Evolutionary conservation across 1,284 basidiomycete genomes (phyloP).

Genomic region (Ganoderma lucidum): DNA sequence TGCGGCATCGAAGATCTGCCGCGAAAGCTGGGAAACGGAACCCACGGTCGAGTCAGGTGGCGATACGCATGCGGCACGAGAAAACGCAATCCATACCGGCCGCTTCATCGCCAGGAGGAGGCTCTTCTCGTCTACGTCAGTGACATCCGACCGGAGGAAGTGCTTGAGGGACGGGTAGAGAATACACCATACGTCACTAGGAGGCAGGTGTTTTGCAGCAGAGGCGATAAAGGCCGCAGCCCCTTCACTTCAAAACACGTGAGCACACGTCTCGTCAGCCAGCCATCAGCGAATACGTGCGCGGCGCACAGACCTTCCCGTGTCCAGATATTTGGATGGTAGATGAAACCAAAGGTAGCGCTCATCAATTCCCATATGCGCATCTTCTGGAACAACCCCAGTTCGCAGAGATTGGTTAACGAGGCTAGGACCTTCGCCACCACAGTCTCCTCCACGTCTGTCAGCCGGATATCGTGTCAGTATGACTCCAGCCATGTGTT

Average conservation of each 20-base stretch:
- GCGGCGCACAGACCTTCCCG: conserved; percentile 71
- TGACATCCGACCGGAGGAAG: conserved; percentile 88
- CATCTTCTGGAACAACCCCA: conserved; percentile 90
- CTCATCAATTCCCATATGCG: conserved; percentile 96
- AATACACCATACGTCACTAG: conserved; percentile 95
- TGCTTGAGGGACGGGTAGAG: conserved; percentile 91
- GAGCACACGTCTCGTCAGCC: not conserved
- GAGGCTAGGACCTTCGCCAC: conserved; percentile 88
- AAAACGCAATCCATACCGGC: conserved; percentile 63
- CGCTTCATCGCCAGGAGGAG: conserved; percentile 80
- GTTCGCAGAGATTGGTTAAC: conserved; percentile 85
- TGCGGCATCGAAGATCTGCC: conserved; percentile 86
- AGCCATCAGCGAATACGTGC: not conserved
- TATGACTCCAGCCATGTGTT: not conserved
- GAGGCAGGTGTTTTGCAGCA: conserved; percentile 79
- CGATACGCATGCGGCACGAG: not conserved
- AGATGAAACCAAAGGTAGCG: conserved; percentile 87
- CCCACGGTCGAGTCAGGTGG: conserved; percentile 11
- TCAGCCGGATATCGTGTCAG: conserved; percentile 52
- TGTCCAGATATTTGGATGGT: conserved; percentile 98
- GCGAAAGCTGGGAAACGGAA: conserved; percentile 63
- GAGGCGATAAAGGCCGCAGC: conserved; percentile 89
- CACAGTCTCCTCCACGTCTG: conserved; percentile 95
- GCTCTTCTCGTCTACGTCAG: conserved; percentile 75
- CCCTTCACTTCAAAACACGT: conserved; percentile 53